Evolutionary conservation across 1,139 yeast species (phyloP), one percentile per base, ranked within the genome.

Genomic region (Kodamaea sp.): DNA sequence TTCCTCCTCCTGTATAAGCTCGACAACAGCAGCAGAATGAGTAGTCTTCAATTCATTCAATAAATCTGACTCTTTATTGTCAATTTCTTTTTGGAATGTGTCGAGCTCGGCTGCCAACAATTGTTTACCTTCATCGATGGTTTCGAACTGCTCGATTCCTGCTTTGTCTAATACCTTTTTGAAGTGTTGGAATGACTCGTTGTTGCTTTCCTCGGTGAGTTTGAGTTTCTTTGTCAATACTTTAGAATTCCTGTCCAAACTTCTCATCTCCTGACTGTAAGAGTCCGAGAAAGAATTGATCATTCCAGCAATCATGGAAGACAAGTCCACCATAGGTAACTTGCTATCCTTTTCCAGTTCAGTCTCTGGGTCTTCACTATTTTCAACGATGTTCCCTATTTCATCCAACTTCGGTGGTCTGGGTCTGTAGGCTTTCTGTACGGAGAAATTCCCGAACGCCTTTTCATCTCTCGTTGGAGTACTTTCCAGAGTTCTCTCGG

Each of bases 11-110:
- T 71, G 69, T 1, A 78, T 75, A 10, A 68, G 53, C 22, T 54
- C 56, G 0, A 77, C 78, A 25, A 83, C 57, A 31, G 72, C 74
- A 30, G 69, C 63, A 2, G 77, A 73, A 48, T 82, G 89, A 24
- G 43, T 47, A 29, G 56, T 55, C 39, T 63, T 67, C 27, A 66
- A 43, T 5, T 49, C 41, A 20, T 51, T 42, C 8, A 46, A 39
- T 25, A 68, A 54, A 27, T 62, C 63, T 10, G 53, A 56, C 40
- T 71, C 75, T 39, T 66, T 67, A 12, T 44, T 48, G 6, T 51
- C 50, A 15, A 76, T 48, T 21, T 66, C 66, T 5, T 49, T 45
- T 35, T 64, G 63, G 34, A 48, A 54, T 5, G 29, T 33, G 1
- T 39, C 35, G 4, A 59, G 48, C 31, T 53, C 55, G 2, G 53